Evolutionary conservation across 192 early-diverging fungal genomes (phyloP), one percentile per base, ranked within the genome.

Genomic region (Chytriomyces sp.): DNA sequence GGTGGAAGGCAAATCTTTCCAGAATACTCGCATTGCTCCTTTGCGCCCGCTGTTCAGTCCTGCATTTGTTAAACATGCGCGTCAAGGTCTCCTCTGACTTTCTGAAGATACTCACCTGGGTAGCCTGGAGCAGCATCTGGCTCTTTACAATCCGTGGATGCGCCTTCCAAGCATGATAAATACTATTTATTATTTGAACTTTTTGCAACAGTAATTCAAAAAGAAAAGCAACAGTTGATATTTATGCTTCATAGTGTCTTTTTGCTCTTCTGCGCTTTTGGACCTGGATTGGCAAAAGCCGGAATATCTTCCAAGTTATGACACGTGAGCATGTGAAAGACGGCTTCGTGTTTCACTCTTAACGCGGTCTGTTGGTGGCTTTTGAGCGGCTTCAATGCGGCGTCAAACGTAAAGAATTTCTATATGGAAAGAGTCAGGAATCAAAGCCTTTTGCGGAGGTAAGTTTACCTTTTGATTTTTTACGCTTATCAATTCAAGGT

Each of bases 291-390:
- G 24, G 76, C 65, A 53, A 78, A 70, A 26, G 71, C 48, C 23
- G 74, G 78, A 20, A 84, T 74, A 11, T 87, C 86, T 13, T 82
- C 81, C 13, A 87, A 72, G 23, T 72, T 78, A 61, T 82, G 77
- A 45, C 69, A 78, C 5, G 76, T 73, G n/a, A 87, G 80, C 81
- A 87, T 80, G 61, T 87, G 86, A 50, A 83, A 87, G 18, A 87
- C 86, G 0, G 86, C 81, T 57, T 82, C 81, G 64, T 84, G 82
- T 50, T 79, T 79, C 64, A 79, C 81, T 35, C 79, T 81, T n/a
- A 71, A 23, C 16, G 67, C 61, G 3, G 62, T 48, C n/a, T 64
- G 76, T 2, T 62, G 76, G 8, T 16, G 75, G 26, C 67, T 63
- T 26, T 64, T 23, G 1, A 71, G 24, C 26, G 49, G 71, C 23